phyloP scores from a whole-genome alignment of 805 yeast species.

The Osmozyma mogii region DNA sequence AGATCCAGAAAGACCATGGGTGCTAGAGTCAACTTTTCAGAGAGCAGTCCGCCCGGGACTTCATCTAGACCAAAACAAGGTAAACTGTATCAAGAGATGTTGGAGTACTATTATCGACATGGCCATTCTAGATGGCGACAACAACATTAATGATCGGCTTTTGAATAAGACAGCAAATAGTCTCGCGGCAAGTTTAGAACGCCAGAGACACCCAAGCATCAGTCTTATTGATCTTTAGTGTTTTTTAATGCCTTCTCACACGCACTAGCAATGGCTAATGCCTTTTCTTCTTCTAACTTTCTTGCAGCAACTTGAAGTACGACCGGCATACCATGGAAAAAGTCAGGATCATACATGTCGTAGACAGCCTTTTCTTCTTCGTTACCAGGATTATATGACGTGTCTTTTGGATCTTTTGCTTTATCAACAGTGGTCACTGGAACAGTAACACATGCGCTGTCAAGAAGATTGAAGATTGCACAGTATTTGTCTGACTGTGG shows the following conservation, averaged over 20 bases:
- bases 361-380: neutral
- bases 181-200: no score
- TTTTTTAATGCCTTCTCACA: neutral
- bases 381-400: neutral
- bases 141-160: no score
- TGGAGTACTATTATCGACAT: no score
- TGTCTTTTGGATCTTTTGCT: neutral
- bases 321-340: constrained; percentile 2
- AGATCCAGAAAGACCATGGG: no score
- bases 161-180: no score
- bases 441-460: constrained; percentile 1
- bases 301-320: constrained; percentile 1
- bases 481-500: neutral
- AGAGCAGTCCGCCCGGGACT: no score
- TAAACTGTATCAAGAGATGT: no score
- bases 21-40: no score
- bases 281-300: constrained; percentile 1
- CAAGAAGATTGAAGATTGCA: constrained; percentile 1
- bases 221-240: neutral
- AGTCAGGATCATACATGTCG: constrained; percentile 1
- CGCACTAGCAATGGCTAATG: constrained; percentile 1
- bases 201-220: neutral
- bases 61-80: no score
- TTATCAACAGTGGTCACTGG: constrained; percentile 1
- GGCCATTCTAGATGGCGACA: no score